phyloP scores from a whole-genome alignment of 441 rosid species.

The Geranium incanum region DNA sequence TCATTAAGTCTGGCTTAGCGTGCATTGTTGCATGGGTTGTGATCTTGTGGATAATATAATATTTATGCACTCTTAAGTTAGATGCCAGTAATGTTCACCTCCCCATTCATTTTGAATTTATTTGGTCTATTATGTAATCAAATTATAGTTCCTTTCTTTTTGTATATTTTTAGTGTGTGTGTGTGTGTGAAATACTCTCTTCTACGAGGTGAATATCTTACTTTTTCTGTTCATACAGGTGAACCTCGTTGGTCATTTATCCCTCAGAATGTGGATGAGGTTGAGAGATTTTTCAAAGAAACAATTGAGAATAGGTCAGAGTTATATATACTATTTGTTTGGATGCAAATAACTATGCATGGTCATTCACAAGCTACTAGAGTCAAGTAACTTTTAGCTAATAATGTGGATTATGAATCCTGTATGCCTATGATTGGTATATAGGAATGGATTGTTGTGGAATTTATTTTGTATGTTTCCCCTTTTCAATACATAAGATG shows the following conservation, averaged over 20 bases:
- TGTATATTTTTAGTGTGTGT: neutral
- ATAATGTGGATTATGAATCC: neutral
- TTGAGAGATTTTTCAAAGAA: slow-evolving; percentile 75
- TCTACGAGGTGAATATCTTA: slow-evolving; percentile 7
- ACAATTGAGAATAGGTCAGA: slow-evolving; percentile 76
- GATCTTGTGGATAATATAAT: neutral
- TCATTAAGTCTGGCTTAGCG: neutral
- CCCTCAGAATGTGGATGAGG: slow-evolving; percentile 51
- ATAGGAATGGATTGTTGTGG: neutral
- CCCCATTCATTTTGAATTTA: neutral
- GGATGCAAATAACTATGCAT: neutral
- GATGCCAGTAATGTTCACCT: neutral
- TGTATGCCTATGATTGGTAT: neutral
- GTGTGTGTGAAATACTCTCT: neutral
- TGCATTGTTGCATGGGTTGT: neutral
- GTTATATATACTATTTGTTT: neutral
- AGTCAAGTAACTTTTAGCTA: slow-evolving; percentile 1
- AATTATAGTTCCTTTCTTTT: neutral
- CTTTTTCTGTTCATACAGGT: slow-evolving; percentile 39
- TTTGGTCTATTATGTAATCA: neutral
- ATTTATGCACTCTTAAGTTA: neutral
- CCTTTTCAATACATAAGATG: neutral
- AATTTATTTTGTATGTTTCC: neutral
- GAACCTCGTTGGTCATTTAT: slow-evolving; percentile 75
- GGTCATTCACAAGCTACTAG: neutral